A percentile compares a stretch with the other conserved stretches of the same genome.
These are phyloP conservation scores for Aspergillus japonicus DNA, from an alignment of 2,329 filamentous ascomycete genomes.

Conservation along the genomic window DNA sequence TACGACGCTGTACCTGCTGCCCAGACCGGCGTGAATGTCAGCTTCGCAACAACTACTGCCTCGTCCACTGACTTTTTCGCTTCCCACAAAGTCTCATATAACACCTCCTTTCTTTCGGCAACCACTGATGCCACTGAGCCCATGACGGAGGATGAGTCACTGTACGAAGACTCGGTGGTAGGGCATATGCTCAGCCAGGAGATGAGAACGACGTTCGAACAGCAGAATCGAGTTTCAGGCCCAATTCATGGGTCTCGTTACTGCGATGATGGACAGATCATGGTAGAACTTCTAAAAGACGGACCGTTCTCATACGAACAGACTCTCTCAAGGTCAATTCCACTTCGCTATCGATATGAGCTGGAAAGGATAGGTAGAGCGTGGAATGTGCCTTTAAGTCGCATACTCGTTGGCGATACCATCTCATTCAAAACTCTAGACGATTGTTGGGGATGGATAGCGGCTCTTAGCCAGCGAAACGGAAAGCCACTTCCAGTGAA, in stretches of 20 bases:
- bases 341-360: conserved; percentile 40
- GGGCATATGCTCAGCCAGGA: conserved; percentile 22
- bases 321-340: conserved; percentile 26
- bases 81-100: conserved; percentile 10
- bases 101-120: conserved; percentile 27
- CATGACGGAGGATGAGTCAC: conserved; percentile 23
- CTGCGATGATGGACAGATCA: conserved; percentile 22
- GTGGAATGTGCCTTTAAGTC: conserved; percentile 28
- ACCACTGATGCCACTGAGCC: conserved; percentile 30
- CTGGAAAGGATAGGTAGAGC: conserved; percentile 35
- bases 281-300: conserved; percentile 29
- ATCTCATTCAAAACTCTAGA: conserved; percentile 28
- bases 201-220: conserved; percentile 14
- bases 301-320: conserved; percentile 38
- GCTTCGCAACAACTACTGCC: conserved; percentile 25
- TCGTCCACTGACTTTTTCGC: conserved; percentile 19
- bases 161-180: conserved; percentile 29
- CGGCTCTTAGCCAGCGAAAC: conserved; percentile 23
- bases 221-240: background rate
- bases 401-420: conserved; percentile 30
- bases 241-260: conserved; percentile 11
- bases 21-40: conserved; percentile 16
- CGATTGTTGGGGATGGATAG: conserved; percentile 37
- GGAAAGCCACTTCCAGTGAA: conserved; percentile 32
- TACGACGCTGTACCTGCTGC: conserved; percentile 19